A percentile compares a stretch with the other conserved stretches of the same genome.
Conservation (phyloP, 106 monocot species). For the Posidonia australis region DNA sequence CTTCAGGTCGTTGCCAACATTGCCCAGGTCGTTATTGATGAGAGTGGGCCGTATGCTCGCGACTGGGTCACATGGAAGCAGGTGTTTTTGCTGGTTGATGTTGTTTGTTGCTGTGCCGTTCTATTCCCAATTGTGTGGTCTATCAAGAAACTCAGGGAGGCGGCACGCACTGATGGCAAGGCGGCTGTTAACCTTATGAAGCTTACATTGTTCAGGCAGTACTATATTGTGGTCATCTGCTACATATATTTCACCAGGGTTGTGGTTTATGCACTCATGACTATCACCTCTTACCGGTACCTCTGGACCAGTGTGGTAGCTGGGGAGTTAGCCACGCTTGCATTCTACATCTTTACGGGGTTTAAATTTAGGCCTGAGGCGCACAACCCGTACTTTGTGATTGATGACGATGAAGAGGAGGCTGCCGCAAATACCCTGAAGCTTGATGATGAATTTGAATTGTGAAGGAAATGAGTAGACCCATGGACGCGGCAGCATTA, state of each 20-base stretch:
- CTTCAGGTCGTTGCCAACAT: too few species aligned
- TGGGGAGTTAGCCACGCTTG: slow-evolving; percentile 37
- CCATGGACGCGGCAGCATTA: too few species aligned
- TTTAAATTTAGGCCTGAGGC: slow-evolving; percentile 43
- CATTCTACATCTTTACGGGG: slow-evolving; percentile 38
- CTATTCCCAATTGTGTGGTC: slow-evolving; percentile 57
- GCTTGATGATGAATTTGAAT: slow-evolving; percentile 42
- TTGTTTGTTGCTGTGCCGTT: slow-evolving; percentile 42
- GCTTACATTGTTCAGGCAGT: slow-evolving; percentile 43
- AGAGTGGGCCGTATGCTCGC: slow-evolving; percentile 24
- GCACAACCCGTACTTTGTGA: slow-evolving; percentile 41
- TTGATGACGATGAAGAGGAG: slow-evolving; percentile 51
- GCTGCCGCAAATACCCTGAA: slow-evolving; percentile 34
- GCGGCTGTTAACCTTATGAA: slow-evolving; percentile 48
- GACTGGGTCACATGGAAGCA: slow-evolving; percentile 49
- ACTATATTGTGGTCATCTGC: slow-evolving; percentile 43
- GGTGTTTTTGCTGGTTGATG: slow-evolving; percentile 42
- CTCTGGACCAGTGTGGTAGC: slow-evolving; percentile 34
- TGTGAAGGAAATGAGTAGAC: too few species aligned
- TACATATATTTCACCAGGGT: slow-evolving; percentile 55
- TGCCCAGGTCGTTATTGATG: slow-evolving; percentile 34
- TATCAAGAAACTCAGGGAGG: slow-evolving; percentile 42
- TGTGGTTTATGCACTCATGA: slow-evolving; percentile 33
- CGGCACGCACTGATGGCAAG: slow-evolving; percentile 40
- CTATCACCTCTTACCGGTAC: slow-evolving; percentile 38